A percentile compares a stretch with the other conserved stretches of the same genome.
phyloP scores from a whole-genome alignment of 2,329 filamentous ascomycete species.

The Macrophomina pseudophaseolina region DNA sequence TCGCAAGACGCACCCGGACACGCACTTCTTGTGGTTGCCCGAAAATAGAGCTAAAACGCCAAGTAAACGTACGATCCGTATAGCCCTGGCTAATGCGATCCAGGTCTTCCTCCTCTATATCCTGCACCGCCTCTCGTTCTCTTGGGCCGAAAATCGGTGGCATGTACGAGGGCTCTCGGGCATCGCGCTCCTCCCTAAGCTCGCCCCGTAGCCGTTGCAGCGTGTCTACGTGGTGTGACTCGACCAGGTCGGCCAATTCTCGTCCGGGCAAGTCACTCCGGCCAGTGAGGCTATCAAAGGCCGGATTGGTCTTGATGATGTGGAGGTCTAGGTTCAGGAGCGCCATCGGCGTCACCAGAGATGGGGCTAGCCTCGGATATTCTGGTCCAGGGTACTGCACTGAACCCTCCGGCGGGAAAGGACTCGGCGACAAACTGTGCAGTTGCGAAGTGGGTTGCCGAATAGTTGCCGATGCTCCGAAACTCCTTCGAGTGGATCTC shows the following conservation, averaged over 20 bases:
- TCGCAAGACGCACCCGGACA: constrained; percentile 43
- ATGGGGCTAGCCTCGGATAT: background rate
- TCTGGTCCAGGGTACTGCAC: constrained; percentile 12
- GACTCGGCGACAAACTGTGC: constrained; percentile 19
- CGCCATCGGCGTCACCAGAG: constrained; percentile 34
- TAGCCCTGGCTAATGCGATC: constrained; percentile 52
- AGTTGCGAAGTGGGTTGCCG: constrained; percentile 29
- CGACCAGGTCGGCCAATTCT: constrained; percentile 51
- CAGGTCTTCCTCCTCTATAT: constrained; percentile 48
- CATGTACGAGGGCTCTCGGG: constrained; percentile 56
- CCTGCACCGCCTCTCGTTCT: constrained; percentile 50
- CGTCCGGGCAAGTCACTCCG: constrained; percentile 46
- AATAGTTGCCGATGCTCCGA: constrained; percentile 21
- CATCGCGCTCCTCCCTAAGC: constrained; percentile 53
- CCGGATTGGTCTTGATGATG: constrained; percentile 52
- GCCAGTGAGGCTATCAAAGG: constrained; percentile 51
- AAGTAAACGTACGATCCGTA: constrained; percentile 38
- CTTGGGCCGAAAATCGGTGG: constrained; percentile 53
- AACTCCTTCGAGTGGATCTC: constrained; percentile 22
- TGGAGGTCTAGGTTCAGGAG: constrained; percentile 55
- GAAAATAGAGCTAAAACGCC: constrained; percentile 22
- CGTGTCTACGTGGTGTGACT: constrained; percentile 47
- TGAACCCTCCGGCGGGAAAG: constrained; percentile 5
- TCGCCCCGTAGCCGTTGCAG: constrained; percentile 51
- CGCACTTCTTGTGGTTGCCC: constrained; percentile 32